These are phyloP conservation scores for Thymus mandschuricus DNA, from an alignment of 257 asterid species.

Conservation along the genomic window DNA sequence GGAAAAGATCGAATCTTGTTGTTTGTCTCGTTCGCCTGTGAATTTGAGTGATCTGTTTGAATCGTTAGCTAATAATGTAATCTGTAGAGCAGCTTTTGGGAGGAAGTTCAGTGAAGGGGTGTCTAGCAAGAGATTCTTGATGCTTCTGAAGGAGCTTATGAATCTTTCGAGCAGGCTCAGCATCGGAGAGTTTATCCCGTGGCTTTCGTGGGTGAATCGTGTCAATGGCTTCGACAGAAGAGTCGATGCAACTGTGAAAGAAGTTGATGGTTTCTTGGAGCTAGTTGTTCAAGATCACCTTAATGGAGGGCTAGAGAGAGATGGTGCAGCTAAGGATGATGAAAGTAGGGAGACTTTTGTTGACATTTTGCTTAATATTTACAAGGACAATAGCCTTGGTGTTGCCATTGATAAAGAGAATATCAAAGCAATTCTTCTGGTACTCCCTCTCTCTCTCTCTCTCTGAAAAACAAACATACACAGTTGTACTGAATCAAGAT, in stretches of 20 bases:
- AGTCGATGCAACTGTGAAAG: conserved; percentile 35
- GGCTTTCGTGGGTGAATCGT: conserved; percentile 48
- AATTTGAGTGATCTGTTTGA: conserved; percentile 37
- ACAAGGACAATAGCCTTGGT: conserved; percentile 20
- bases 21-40: conserved; percentile 7
- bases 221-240: conserved; percentile 45
- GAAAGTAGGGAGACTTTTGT: conserved; percentile 34
- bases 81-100: conserved; percentile 51
- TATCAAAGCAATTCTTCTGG: conserved; percentile 52
- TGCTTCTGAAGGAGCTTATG: conserved; percentile 31
- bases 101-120: conserved; percentile 44
- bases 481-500: background rate
- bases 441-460: conserved; percentile 13
- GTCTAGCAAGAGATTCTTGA: conserved; percentile 35
- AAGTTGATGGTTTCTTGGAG: conserved; percentile 51
- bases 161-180: conserved; percentile 9
- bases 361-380: conserved; percentile 45
- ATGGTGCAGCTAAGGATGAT: background rate
- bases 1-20: conserved; percentile 28
- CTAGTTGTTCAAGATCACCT: conserved; percentile 41
- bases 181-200: conserved; percentile 48
- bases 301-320: background rate
- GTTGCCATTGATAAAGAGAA: conserved; percentile 37
- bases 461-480: background rate
- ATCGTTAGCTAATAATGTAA: conserved; percentile 34